phyloP scores from a whole-genome alignment of 225 moss, liverwort and hornwort genomes.

The Bryoerythrophyllum caledonicum region DNA sequence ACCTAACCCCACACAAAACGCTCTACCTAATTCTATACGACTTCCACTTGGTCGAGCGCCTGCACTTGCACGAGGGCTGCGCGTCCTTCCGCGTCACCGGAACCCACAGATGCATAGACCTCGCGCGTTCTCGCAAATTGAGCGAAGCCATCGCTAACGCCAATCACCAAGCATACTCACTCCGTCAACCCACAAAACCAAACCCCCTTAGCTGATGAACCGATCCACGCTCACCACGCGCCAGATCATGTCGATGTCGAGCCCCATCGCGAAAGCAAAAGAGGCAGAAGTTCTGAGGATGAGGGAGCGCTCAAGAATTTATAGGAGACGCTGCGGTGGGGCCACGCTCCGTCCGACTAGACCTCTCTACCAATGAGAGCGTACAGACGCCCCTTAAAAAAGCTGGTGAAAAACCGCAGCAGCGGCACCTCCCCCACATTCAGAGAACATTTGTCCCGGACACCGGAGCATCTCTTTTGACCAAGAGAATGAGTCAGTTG shows the following conservation, averaged over 20 bases:
- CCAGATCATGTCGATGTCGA: conserved; percentile 16
- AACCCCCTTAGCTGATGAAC: conserved; percentile 16
- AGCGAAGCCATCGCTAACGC: conserved; percentile 38
- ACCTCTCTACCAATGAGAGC: conserved; percentile 15
- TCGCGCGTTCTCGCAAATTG: neutral
- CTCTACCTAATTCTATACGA: conserved; percentile 28
- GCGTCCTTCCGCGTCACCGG: conserved; percentile 20
- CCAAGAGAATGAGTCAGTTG: neutral
- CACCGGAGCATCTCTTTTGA: neutral
- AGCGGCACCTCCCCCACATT: conserved; percentile 1
- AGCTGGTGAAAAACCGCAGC: conserved; percentile 13
- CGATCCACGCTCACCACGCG: conserved; percentile 27
- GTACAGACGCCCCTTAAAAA: conserved; percentile 19
- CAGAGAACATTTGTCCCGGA: neutral
- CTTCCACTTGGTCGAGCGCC: conserved; percentile 29
- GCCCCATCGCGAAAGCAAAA: conserved; percentile 12
- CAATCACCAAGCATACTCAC: conserved; percentile 19
- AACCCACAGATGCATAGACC: neutral
- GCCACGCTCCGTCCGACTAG: neutral
- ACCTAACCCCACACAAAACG: no score
- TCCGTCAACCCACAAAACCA: neutral
- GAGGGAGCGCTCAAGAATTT: neutral
- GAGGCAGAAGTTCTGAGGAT: no score
- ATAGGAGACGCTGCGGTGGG: neutral
- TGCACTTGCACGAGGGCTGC: conserved; percentile 31